These are phyloP conservation scores for Hapsidospora chrysogenum DNA, from an alignment of 495 filamentous ascomycete genomes.

Conservation along the genomic window DNA sequence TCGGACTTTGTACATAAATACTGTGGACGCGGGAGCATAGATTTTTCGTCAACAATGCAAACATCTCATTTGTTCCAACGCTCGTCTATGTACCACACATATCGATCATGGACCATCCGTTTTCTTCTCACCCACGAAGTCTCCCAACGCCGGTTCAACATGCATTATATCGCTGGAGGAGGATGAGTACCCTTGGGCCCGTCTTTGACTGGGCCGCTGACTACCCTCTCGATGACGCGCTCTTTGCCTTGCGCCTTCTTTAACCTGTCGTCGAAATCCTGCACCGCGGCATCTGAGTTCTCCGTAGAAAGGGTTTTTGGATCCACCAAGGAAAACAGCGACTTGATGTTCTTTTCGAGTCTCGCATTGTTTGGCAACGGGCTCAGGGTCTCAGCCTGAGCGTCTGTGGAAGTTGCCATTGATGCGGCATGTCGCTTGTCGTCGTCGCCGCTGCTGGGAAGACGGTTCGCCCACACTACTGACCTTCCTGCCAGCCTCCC, in stretches of 20 bases:
- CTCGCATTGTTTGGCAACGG: constrained; percentile 40
- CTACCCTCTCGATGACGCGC: constrained; percentile 61
- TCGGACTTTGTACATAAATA: too few relatives aligned
- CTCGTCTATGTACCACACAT: too few relatives aligned
- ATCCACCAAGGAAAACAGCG: constrained; percentile 60
- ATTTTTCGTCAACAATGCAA: too few relatives aligned
- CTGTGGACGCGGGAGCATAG: too few relatives aligned
- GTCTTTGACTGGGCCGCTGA: constrained; percentile 13
- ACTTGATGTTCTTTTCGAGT: constrained; percentile 54
- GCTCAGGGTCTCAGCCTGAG: constrained; percentile 16
- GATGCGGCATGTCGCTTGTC: too few relatives aligned
- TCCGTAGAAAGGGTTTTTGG: constrained; percentile 57
- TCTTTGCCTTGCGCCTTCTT: constrained; percentile 64
- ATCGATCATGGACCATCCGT: too few relatives aligned
- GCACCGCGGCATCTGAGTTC: constrained; percentile 72
- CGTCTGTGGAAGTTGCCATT: too few relatives aligned
- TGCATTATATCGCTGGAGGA: too few relatives aligned
- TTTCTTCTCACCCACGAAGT: too few relatives aligned
- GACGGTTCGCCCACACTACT: constrained; percentile 52
- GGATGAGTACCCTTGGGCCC: not conserved
- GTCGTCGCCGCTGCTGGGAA: constrained; percentile 7
- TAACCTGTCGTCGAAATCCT: constrained; percentile 70
- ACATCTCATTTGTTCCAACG: not conserved
- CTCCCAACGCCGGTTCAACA: too few relatives aligned
- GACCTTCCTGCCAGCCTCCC: constrained; percentile 71